Evolutionary conservation across 352 stramenopile genomes (phyloP).

Genomic region (Peronospora destructor): DNA sequence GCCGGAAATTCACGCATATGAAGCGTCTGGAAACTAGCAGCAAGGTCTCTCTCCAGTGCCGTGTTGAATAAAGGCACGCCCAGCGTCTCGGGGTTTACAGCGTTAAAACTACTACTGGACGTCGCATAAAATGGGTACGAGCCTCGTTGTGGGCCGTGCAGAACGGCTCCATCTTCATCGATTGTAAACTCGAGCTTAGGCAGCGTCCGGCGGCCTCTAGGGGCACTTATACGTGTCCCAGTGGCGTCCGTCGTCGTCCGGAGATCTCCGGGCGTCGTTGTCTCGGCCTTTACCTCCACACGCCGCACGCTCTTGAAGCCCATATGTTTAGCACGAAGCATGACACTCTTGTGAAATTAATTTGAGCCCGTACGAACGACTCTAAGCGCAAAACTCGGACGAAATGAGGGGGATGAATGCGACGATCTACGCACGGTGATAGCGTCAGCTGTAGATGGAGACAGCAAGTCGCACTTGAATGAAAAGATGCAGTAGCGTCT

Average conservation of each 20-base stretch:
- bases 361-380: neutral
- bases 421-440: conserved; percentile 4
- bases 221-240: conserved; percentile 52
- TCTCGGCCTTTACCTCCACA: conserved; percentile 85
- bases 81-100: conserved; percentile 6
- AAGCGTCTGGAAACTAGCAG: conserved; percentile 45
- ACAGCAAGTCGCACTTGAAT: conserved; percentile 1
- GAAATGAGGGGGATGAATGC: neutral
- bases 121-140: conserved; percentile 32
- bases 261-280: conserved; percentile 70
- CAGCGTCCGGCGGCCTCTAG: conserved; percentile 55
- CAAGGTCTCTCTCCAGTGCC: conserved; percentile 34
- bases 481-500: conserved; percentile 2
- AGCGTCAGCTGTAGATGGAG: conserved; percentile 5
- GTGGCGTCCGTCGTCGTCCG: conserved; percentile 63
- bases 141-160: conserved; percentile 65
- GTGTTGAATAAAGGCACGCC: conserved; percentile 22
- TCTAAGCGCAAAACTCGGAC: neutral
- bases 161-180: conserved; percentile 71
- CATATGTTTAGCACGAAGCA: conserved; percentile 76
- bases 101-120: conserved; percentile 5
- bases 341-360: conserved; percentile 5
- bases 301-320: conserved; percentile 72
- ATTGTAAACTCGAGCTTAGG: conserved; percentile 83
- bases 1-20: conserved; percentile 51